phyloP scores from a whole-genome alignment of 2,329 filamentous ascomycete species.

The Paecilomyces formosus region DNA sequence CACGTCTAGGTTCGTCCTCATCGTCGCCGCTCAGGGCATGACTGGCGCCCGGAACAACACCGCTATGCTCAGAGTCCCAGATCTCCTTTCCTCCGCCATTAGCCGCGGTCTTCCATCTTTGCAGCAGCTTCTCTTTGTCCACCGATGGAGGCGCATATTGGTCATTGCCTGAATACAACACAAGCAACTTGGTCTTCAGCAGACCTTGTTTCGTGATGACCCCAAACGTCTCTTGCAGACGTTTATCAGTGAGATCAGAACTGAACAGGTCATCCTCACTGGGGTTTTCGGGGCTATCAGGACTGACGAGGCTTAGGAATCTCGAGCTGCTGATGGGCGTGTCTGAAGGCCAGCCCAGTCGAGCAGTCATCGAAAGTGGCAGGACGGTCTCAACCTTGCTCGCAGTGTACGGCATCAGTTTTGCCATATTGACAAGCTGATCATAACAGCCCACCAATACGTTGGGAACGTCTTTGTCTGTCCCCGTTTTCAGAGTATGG shows the following conservation, averaged over 20 bases:
- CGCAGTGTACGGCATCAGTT: slow-evolving; percentile 11
- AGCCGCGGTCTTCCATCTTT: slow-evolving; percentile 35
- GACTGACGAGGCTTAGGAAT: slow-evolving; percentile 51
- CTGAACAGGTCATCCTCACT: slow-evolving; percentile 85
- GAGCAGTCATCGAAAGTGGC: slow-evolving; percentile 25
- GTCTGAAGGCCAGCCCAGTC: slow-evolving; percentile 21
- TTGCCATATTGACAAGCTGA: slow-evolving; percentile 27
- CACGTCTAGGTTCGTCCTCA: slow-evolving; percentile 32
- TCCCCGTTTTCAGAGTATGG: slow-evolving; percentile 15
- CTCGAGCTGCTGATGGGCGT: slow-evolving; percentile 49
- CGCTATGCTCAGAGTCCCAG: slow-evolving; percentile 44
- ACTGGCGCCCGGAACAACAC: slow-evolving; percentile 40
- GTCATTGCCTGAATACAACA: slow-evolving; percentile 41
- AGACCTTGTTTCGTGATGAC: slow-evolving; percentile 30
- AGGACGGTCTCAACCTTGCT: slow-evolving; percentile 20
- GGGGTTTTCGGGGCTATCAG: slow-evolving; percentile 45
- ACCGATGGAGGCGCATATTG: slow-evolving; percentile 37
- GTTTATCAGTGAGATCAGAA: slow-evolving; percentile 59
- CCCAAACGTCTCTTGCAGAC: slow-evolving; percentile 59
- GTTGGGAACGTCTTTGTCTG: slow-evolving; percentile 5
- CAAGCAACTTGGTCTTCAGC: slow-evolving; percentile 32
- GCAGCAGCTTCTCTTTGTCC: slow-evolving; percentile 37
- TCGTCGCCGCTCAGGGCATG: slow-evolving; percentile 44
- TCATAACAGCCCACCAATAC: slow-evolving; percentile 18
- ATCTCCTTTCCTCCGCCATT: slow-evolving; percentile 28